Conservation (phyloP, 192 early-diverging fungal genomes). For the Polychytrium aggregatum region DNA sequence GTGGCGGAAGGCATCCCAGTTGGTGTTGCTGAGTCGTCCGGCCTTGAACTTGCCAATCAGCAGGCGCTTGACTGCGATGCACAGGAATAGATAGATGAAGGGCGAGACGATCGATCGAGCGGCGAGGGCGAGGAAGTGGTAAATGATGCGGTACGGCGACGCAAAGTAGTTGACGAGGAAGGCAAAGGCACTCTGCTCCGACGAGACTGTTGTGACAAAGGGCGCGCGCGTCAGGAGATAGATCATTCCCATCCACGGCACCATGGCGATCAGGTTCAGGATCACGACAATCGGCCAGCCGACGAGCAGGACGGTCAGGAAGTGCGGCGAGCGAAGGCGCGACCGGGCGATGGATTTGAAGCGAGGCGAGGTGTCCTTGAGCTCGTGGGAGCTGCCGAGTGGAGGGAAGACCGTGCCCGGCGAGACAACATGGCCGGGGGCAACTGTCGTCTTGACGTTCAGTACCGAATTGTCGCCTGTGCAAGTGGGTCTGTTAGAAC, state of each 20-base stretch:
- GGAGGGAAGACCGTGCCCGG: conserved; percentile 25
- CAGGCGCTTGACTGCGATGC: conserved; percentile 16
- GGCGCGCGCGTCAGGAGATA: conserved; percentile 16
- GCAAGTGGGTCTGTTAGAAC: no score
- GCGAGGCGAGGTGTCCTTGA: conserved; percentile 11
- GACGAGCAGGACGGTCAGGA: conserved; percentile 9
- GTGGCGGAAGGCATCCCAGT: no score
- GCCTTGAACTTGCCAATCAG: conserved; percentile 29
- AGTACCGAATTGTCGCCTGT: conserved; percentile 14
- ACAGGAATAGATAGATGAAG: conserved; percentile 13
- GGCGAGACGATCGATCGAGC: conserved; percentile 15
- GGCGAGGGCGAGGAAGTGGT: conserved; percentile 20
- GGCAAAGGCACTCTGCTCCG: conserved; percentile 6
- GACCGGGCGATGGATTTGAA: no score
- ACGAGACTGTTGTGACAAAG: no score
- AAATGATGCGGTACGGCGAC: conserved; percentile 20
- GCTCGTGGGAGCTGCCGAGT: conserved; percentile 17
- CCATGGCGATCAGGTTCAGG: conserved; percentile 9
- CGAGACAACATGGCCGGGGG: conserved; percentile 20
- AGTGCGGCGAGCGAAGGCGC: conserved; percentile 7
- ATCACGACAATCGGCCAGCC: conserved; percentile 18
- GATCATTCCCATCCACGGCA: conserved; percentile 24
- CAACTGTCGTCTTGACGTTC: conserved; percentile 19
- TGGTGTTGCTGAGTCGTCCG: no score
- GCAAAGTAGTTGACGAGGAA: conserved; percentile 21